Conservation (phyloP, 768 basidiomycete genomes). For the Rhodotorula kratochvilovae region DNA sequence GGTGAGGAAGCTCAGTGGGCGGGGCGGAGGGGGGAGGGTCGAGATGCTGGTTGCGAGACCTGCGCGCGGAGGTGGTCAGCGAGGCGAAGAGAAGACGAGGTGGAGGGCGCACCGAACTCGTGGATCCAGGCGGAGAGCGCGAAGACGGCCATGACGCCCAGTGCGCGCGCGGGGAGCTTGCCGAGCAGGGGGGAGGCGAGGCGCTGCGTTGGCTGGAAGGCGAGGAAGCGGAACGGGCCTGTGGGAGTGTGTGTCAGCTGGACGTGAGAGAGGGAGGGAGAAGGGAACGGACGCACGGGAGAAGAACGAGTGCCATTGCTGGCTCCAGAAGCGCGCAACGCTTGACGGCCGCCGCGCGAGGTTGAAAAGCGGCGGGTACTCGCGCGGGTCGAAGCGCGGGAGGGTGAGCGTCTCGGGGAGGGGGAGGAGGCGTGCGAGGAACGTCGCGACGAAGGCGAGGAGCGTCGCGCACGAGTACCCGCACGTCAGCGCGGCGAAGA, state of each 20-base stretch:
- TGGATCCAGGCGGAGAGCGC: slow-evolving; percentile 26
- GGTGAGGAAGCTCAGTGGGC: slow-evolving; percentile 14
- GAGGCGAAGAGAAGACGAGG: no score
- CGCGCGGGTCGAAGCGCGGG: slow-evolving; percentile 18
- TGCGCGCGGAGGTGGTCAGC: not conserved
- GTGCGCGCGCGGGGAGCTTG: not conserved
- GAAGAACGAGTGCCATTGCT: slow-evolving; percentile 32
- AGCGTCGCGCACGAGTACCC: slow-evolving; percentile 22
- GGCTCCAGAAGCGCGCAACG: slow-evolving; percentile 24
- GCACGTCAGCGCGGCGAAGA: slow-evolving; percentile 30
- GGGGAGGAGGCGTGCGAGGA: not conserved
- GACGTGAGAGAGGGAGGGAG: no score
- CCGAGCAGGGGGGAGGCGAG: not conserved
- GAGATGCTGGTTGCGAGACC: slow-evolving; percentile 25
- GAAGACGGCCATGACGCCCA: slow-evolving; percentile 16
- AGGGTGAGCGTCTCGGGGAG: not conserved
- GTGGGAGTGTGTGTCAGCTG: no score
- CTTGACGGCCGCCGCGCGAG: not conserved
- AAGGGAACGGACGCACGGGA: no score
- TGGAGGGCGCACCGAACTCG: slow-evolving; percentile 21
- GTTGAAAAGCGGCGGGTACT: slow-evolving; percentile 32
- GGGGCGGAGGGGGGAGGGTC: not conserved
- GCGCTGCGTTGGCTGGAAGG: slow-evolving; percentile 11
- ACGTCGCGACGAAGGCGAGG: slow-evolving; percentile 5
- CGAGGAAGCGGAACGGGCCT: slow-evolving; percentile 36